These are phyloP conservation scores for Lepidium sativum DNA, from an alignment of 345 rosid species.

Conservation along the genomic window DNA sequence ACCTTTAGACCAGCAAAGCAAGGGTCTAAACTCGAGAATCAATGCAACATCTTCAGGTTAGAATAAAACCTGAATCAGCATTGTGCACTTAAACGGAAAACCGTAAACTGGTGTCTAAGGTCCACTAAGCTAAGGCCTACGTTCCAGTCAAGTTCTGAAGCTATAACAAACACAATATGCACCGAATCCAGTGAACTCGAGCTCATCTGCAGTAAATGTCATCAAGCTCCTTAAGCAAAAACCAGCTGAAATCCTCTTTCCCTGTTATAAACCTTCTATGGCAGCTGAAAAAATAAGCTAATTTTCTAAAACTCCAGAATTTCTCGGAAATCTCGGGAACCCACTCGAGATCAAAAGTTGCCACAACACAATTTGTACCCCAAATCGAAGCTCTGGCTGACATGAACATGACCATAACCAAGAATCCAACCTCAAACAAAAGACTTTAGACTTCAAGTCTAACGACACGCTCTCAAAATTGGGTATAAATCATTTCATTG, in stretches of 20 bases:
- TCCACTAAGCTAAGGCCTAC: not conserved
- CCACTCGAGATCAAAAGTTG: constrained; percentile 28
- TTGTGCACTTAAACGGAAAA: not conserved
- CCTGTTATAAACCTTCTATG: not conserved
- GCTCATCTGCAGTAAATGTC: not conserved
- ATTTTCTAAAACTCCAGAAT: not conserved
- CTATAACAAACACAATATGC: not conserved
- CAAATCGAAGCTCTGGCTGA: constrained; percentile 10
- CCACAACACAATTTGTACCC: not conserved
- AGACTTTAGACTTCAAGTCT: not conserved
- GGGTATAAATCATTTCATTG: not conserved
- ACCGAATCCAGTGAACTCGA: constrained; percentile 1
- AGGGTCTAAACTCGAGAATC: not conserved
- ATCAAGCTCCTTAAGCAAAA: not conserved
- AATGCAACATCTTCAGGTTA: not conserved
- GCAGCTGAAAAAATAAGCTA: not conserved
- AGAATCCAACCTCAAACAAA: not conserved
- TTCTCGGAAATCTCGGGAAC: constrained; percentile 3
- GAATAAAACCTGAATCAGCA: not conserved
- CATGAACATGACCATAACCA: not conserved
- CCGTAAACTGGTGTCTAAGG: not conserved
- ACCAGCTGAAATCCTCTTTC: not conserved
- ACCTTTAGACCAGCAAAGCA: not conserved
- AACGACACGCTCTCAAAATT: not conserved
- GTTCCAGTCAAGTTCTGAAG: not conserved